Evolutionary conservation across 2,329 filamentous ascomycete genomes (phyloP), one percentile per base, ranked within the genome.

Genomic region (Penicillium sp.): DNA sequence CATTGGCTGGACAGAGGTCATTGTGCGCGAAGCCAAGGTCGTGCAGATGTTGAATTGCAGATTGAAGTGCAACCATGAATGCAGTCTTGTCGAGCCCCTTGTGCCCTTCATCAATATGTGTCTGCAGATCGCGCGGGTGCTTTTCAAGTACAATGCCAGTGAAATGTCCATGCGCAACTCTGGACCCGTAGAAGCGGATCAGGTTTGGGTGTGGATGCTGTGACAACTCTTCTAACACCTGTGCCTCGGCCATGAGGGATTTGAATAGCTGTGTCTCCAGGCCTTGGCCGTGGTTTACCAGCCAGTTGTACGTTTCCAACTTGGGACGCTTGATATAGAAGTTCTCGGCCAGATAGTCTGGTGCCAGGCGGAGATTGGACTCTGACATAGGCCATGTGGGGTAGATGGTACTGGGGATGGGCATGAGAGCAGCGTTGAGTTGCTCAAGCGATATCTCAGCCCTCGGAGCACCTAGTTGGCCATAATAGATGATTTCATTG

Each of bases 171-270:
- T 60, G 49, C 18, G 31, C 29, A 27, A 61, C 49, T 6, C 54
- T 54, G 42, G 54, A 61, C 13, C 61, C 61, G 36, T 63, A 40
- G 31, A 66, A 66, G 14, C 36, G 34, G 47, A 64, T 53, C 18
- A 66, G 64, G 49, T 65, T 62, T 9, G 65, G 67, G 48, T 72
- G 69, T 7, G 63, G 63, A 5, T 64, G 50, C 22, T 55, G 41
- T 10, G 52, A 54, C 9, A 64, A 44, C 9, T 18, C 31, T 29
- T 64, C 55, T 54, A 66, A 14, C 2, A 50, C 46, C n/a, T 50
- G n/a, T 5, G 53, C 53, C 27, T 60, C 50, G 18, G 34, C 53
- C 14, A 57, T 6, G n/a, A 52, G 34, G 3, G 34, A 3, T 5
- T 18, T 16, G 1, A 31, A 43, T 2, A 56, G 31, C 13, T 46